A percentile compares a stretch with the other conserved stretches of the same genome.
Conservation (phyloP, 2,329 filamentous ascomycete genomes). For the Diatrype stigma region DNA sequence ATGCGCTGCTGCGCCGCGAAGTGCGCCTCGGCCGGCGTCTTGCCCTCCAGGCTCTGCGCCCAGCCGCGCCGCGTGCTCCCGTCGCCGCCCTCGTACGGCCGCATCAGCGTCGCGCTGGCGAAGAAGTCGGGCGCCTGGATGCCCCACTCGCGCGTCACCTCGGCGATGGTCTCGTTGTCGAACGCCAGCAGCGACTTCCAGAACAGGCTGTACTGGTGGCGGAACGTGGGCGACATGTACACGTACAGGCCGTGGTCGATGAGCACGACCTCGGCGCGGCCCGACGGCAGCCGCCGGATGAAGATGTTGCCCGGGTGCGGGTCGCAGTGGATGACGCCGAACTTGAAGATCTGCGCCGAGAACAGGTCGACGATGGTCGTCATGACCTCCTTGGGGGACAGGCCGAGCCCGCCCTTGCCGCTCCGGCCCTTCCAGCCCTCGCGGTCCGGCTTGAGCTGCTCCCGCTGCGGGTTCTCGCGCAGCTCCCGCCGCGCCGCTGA, state of each 20-base stretch:
- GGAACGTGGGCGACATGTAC: conserved; percentile 78
- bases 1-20: conserved; percentile 87
- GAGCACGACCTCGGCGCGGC: conserved; percentile 84
- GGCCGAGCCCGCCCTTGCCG: conserved; percentile 74
- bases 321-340: conserved; percentile 93
- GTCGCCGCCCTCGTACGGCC: conserved; percentile 85
- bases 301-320: conserved; percentile 98
- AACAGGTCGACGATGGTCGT: conserved; percentile 95
- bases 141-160: conserved; percentile 77
- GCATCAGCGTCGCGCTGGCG: conserved; percentile 82
- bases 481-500: conserved; percentile 40
- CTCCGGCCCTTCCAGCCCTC: conserved; percentile 70
- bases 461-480: conserved; percentile 48
- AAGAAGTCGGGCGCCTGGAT: conserved; percentile 88
- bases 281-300: conserved; percentile 76
- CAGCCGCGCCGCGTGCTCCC: conserved; percentile 59
- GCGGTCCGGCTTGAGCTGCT: conserved; percentile 74
- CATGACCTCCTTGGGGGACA: conserved; percentile 85
- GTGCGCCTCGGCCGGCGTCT: conserved; percentile 65
- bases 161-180: conserved; percentile 74
- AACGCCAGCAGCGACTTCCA: conserved; percentile 95
- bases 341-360: conserved; percentile 96
- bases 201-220: conserved; percentile 80
- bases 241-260: conserved; percentile 98
- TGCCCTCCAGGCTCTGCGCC: conserved; percentile 59